Base-by-base conservation (phyloP, 805 yeast species). In the Lipomyces orientalis region DNA sequence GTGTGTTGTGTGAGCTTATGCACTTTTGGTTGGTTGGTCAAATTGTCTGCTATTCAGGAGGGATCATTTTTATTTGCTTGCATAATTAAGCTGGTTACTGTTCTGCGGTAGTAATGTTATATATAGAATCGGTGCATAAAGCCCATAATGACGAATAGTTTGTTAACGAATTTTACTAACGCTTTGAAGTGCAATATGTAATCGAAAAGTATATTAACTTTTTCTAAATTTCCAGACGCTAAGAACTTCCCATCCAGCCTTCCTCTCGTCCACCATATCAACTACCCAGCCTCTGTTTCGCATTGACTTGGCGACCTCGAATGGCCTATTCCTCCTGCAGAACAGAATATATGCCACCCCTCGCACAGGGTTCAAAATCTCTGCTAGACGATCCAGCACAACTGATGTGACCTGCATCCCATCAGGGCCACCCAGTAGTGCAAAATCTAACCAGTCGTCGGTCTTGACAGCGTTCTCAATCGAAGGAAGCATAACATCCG, bases 221-320 rank as follows among this genome's bases (percentile, higher is more conserved):
- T 43, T 22, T 33, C 46, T 75, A 73, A 93, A 91, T 70, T 87
- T 83, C 78, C 89, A 87, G 8, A 94, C 89, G 64, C 91, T 86
- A 49, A 95, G 81, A 10, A 90, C 94, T 78, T 95, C 99, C 97
- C 98, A 93, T 0, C 98, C 98, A 0, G 97, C 97, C 74, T 90
- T 91, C 64, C 98, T 82, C 56, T 83, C 82, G 3, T 87, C 84
- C 0, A 91, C 81, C n/a, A 79, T 72, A 1, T 81, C 79, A 0
- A 85, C 86, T 0, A 64, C 63, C 92, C 97, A 94, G 0, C 83
- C 83, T 10, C 76, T 74, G 1, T 71, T 64, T 16, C 73, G 62
- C 87, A 91, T 88, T 1, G 62, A 56, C 8, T 76, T 72, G 0
- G 83, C 83, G 0, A 93, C 90, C 6, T 76, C 68, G 14, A 85